Conservation (phyloP, 495 filamentous ascomycete genomes). For the Rostrohypoxylon terebratum region DNA sequence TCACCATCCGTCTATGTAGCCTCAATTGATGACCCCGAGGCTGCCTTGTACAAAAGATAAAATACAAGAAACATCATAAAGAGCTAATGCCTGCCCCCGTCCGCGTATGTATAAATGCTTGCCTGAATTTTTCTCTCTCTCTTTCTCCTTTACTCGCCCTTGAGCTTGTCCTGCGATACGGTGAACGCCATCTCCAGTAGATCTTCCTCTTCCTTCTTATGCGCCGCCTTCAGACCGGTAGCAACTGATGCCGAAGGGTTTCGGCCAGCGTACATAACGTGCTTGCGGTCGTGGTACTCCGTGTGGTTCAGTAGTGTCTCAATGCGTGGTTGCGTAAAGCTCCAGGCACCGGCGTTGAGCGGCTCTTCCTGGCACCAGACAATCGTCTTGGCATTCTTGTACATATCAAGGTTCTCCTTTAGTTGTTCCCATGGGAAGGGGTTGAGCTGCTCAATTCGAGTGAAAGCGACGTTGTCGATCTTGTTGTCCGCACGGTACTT, state of each 20-base stretch:
- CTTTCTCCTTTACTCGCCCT: conserved; percentile 68
- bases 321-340: conserved; percentile 92
- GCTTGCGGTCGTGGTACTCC: conserved; percentile 87
- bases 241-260: conserved; percentile 91
- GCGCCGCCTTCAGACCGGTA: conserved; percentile 87
- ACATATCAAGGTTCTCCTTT: conserved; percentile 92
- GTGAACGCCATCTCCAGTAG: conserved; percentile 79
- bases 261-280: conserved; percentile 96
- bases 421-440: conserved; percentile 99
- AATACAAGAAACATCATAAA: conserved; percentile 45
- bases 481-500: conserved; percentile 90
- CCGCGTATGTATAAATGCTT: conserved; percentile 36
- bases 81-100: conserved; percentile 30
- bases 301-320: conserved; percentile 95
- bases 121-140: conserved; percentile 5
- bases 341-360: conserved; percentile 95
- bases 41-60: conserved; percentile 51
- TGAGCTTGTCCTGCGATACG: conserved; percentile 74
- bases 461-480: conserved; percentile 89
- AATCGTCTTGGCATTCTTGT: conserved; percentile 95
- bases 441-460: conserved; percentile 95
- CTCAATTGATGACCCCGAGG: conserved; percentile 40
- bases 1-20: conserved; percentile 45
- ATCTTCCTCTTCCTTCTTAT: conserved; percentile 94
- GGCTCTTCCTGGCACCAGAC: conserved; percentile 98